Conservation (phyloP, 768 basidiomycete genomes). For the Nidula microcarpa region DNA sequence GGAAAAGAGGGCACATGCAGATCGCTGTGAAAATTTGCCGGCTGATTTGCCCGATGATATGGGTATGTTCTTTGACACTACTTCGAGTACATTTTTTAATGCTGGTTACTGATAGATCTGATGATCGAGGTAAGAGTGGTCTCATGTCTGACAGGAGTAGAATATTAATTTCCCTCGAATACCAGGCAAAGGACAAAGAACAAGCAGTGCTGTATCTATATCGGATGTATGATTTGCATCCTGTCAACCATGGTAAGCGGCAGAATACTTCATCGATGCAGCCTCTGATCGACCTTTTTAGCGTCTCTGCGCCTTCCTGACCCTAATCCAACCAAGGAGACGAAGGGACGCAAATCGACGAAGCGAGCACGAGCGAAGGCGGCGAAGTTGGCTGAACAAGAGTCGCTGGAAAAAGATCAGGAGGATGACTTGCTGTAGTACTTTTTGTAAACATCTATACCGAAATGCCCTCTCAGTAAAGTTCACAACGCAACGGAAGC, state of each 20-base stretch:
- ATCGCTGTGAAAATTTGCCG: conserved; percentile 72
- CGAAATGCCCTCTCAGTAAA: too few relatives aligned
- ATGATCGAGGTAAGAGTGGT: conserved; percentile 69
- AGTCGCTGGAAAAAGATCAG: not conserved
- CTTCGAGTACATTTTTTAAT: conserved; percentile 5
- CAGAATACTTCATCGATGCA: conserved; percentile 2
- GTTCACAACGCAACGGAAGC: too few relatives aligned
- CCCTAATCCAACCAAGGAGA: conserved; percentile 37
- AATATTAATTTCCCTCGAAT: not conserved
- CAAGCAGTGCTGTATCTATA: conserved; percentile 89
- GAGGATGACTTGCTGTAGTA: too few relatives aligned
- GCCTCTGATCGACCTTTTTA: conserved; percentile 10
- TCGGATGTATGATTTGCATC: conserved; percentile 68
- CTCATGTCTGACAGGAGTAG: not conserved
- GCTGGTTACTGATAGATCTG: conserved; percentile 45
- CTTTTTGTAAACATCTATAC: too few relatives aligned
- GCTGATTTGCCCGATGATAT: conserved; percentile 63
- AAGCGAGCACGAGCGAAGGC: conserved; percentile 23
- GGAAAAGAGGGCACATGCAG: conserved; percentile 85
- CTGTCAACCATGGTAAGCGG: conserved; percentile 54
- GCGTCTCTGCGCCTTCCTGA: conserved; percentile 42
- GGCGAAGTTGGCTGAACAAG: conserved; percentile 5
- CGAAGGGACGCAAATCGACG: conserved; percentile 39
- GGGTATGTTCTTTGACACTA: conserved; percentile 31
- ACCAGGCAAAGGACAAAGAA: conserved; percentile 82